Base-by-base conservation (phyloP, 2,329 filamentous ascomycete species). In the Fusarium bactridioides region DNA sequence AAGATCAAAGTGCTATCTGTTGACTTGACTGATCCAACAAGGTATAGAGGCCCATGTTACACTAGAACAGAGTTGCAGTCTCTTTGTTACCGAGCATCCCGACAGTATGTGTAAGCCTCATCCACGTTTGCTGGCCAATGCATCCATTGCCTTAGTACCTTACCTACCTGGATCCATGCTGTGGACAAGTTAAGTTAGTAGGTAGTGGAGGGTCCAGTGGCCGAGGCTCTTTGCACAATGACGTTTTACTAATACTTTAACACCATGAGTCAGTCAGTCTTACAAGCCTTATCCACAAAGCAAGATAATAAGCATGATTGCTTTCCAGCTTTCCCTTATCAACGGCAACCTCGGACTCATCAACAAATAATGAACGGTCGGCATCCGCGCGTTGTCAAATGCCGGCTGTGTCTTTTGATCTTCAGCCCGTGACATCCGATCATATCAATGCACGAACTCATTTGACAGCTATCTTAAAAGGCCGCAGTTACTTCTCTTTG, bases 401-500 rank as follows among this genome's bases (percentile, higher is more conserved):
- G 59, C 67, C 64, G 63, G 57, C 51, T 37, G 53, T 54, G 67
- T 53, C 54, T 43, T 70, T 63, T 58, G 64, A 66, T 67, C 50
- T 62, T 61, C 63, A 63, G 64, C 64, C 70, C 70, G 72, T 74
- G 72, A 70, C 73, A 67, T 69, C 72, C 63, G 68, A 63, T 38
- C 53, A 64, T 50, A 65, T 61, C 55, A 43, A 68, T 70, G 64
- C 67, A 63, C 31, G 18, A 50, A 44, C 45, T 44, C 35, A 48
- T 37, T 54, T 37, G 41, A 47, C 23, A 57, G 54, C 55, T 72
- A 51, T 61, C 58, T 69, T 48, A 75, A 69, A 74, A 54, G 51
- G 44, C 47, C n/a, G 35, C 50, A 45, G 40, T 45, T 41, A 38
- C 40, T 64, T 37, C 58, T 25, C 25, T 43, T n/a, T 38, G 40